A percentile compares a stretch with the other conserved stretches of the same genome.
Conservation (phyloP, 75 land plant genomes). For the Chamaecyparis obtusa region DNA sequence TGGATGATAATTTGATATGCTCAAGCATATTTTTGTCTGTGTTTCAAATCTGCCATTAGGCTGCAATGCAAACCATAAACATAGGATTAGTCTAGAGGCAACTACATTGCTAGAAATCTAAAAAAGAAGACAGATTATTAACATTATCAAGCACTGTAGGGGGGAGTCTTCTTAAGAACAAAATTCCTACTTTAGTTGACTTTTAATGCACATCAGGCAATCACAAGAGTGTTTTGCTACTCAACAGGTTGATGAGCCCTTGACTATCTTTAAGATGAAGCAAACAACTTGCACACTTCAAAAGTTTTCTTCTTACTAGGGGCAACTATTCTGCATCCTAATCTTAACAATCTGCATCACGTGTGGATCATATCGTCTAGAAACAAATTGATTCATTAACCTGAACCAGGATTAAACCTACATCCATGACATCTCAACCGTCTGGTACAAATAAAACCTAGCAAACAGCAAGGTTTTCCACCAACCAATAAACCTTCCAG, state of each 20-base stretch:
- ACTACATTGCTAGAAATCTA: neutral
- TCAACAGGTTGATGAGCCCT: neutral
- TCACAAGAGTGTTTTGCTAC: neutral
- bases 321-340: too few relatives aligned
- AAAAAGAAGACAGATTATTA: neutral
- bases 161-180: neutral
- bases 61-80: conserved; percentile 36
- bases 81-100: neutral
- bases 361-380: too few relatives aligned
- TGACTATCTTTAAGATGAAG: neutral
- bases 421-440: neutral
- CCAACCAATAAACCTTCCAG: neutral
- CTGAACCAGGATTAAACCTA: neutral
- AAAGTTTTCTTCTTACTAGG: neutral
- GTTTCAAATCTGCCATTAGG: conserved; percentile 99
- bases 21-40: conserved; percentile 92
- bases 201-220: neutral
- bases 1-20: conserved; percentile 96
- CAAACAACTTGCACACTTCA: neutral
- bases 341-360: too few relatives aligned
- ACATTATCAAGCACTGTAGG: neutral
- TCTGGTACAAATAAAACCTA: too few relatives aligned
- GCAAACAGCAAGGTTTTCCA: neutral
- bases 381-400: too few relatives aligned
- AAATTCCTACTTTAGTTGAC: neutral